Evolutionary conservation across 768 basidiomycete genomes (phyloP).

Genomic region (Goffeauzyma gilvescens): DNA sequence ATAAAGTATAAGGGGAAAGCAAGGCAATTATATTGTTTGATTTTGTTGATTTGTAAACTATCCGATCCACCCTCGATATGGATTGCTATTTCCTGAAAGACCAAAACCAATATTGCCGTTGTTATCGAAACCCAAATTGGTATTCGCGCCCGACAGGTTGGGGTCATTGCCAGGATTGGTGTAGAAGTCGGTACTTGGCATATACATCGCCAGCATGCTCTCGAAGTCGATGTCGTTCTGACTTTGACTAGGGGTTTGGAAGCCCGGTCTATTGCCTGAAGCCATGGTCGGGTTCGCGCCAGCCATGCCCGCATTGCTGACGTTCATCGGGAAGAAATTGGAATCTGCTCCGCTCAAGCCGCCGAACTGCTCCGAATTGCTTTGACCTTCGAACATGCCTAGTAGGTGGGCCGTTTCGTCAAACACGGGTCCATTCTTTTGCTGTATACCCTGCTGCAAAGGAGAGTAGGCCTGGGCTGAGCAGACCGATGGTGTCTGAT

Average conservation of each 20-base stretch:
- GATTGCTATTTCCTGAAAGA: background rate
- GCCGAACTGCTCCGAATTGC: background rate
- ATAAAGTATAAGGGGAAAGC: too few species aligned
- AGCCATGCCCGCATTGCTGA: slow-evolving; percentile 8
- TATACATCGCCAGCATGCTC: slow-evolving; percentile 21
- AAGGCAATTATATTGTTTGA: too few species aligned
- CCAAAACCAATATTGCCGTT: slow-evolving; percentile 4
- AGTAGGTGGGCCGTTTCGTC: background rate
- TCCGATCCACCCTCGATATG: slow-evolving; percentile 11
- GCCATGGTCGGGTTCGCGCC: slow-evolving; percentile 1
- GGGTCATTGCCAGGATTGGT: background rate
- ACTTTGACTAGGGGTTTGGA: slow-evolving; percentile 6
- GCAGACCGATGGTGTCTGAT: background rate
- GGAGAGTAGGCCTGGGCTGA: background rate
- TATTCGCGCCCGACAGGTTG: background rate
- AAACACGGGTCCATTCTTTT: background rate
- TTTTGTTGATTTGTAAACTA: too few species aligned
- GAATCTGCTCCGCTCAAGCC: background rate
- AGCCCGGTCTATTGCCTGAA: background rate
- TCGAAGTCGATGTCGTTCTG: slow-evolving; percentile 22
- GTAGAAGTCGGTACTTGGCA: slow-evolving; percentile 10
- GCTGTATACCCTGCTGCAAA: background rate
- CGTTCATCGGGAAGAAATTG: slow-evolving; percentile 14
- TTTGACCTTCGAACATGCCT: background rate
- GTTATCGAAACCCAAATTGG: slow-evolving; percentile 1